Base-by-base conservation (phyloP, 208 protist genomes). In the Trypanosoma caninum region DNA sequence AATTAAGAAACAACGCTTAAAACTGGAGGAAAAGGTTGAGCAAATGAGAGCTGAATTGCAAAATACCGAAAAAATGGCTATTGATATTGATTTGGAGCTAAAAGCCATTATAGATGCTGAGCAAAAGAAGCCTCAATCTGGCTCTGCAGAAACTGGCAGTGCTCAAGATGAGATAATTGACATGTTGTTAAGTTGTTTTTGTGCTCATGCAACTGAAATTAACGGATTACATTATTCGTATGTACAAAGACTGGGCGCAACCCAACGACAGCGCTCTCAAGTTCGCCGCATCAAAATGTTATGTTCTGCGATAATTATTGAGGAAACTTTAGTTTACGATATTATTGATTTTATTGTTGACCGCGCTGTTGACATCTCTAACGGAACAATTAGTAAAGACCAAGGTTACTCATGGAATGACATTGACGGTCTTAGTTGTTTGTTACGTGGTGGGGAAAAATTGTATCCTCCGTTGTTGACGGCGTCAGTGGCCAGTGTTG, bases 341-440 rank as follows among this genome's bases (percentile, higher is more conserved):
- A 72, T 95, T 41, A 62, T 95, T 42, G 70, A 72, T 18, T 95
- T 95, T 41, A 55, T 95, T 4, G 71, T 92, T 23, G 84, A 85
- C 42, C 83, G 89, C 25, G 74, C 89, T 6, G 86, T 95, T 42
- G 80, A 90, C 46, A 88, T 89, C 11, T 58, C 80, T 8, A 71
- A 93, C 50, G 76, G 76, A 13, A 59, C 70, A 23, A 59, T 80
- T 47, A 44, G 56, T 9, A 34, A 55, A 3, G 53, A 46, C 7
- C 41, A 69, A 4, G 50, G 53, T 45, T 95, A 80, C 64, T 67
- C 55, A 37, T 95, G 89, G 87, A 41, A 75, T 48, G 84, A 93
- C 65, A 80, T 95, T 37, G 84, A 95, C 47, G 89, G 89, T 8
- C 68, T 83, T 30, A 95, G 86, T 61, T 51, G 52, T 42, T 56